Base-by-base conservation (phyloP, 257 asterid species). In the Jaltomata sinuosa region DNA sequence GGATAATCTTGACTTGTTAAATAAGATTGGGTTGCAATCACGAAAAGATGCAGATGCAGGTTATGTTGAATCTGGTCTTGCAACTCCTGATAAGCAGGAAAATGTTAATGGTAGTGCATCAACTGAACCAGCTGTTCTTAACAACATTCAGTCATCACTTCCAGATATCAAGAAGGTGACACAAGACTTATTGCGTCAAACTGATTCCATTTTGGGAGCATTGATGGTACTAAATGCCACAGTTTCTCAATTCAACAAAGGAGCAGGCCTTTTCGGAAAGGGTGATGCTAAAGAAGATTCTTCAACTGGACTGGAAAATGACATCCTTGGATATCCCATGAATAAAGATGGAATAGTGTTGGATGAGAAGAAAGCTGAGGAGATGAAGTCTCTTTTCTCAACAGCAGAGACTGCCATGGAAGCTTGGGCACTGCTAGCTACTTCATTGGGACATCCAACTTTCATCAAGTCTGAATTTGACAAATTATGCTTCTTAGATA, bases 381-480 rank as follows among this genome's bases (percentile, higher is more conserved):
- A 97, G 89, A 97, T 97, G 99, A 94, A 90, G 93, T 92, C 89
- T 74, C 95, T 97, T 54, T 97, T 97, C 88, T 93, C 95, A 40
- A 95, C 94, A 19, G 99, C 98, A 54, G 99, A 97, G 91, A 97
- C 97, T 91, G 99, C 99, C 83, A 95, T 95, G 98, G 99, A 97
- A 88, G 99, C 99, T 72, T 95, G 99, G 99, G 98, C 99, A 47
- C 88, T 97, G 98, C 89, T 97, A 52, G 99, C 97, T 15, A 94
- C 95, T 76, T 94, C 99, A 25, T 82, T 94, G 91, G 99, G 99
- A 77, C 99, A 97, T 87, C 97, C 97, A 3, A 95, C 97, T 49
- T 97, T 97, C 87, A 94, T 97, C 69, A 94, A 94, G 88, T 97
- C 99, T 25, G 99, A 97, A 92, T 97, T 97, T 64, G 97, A 93